phyloP scores from a whole-genome alignment of 1,284 basidiomycete species.

The Earliella scabrosa region DNA sequence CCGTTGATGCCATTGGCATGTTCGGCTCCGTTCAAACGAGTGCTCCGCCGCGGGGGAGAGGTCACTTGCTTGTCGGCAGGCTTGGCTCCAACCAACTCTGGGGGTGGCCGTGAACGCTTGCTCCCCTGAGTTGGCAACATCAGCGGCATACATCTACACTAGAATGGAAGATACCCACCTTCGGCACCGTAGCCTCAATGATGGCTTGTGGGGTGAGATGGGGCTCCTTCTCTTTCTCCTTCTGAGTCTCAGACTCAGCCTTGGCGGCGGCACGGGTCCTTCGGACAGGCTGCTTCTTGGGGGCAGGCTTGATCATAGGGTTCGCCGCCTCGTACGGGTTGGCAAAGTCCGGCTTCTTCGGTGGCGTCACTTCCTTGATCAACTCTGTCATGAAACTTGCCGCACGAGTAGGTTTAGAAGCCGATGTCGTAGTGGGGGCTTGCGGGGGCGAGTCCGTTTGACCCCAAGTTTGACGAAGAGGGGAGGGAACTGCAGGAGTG shows the following conservation, averaged over 20 bases:
- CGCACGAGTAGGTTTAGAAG: constrained; percentile 58
- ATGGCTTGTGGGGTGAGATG: constrained; percentile 61
- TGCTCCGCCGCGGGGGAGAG: constrained; percentile 27
- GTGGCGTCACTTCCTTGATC: constrained; percentile 67
- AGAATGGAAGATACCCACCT: constrained; percentile 44
- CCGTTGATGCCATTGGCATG: constrained; percentile 23
- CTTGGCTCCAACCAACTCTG: constrained; percentile 35
- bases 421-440: constrained; percentile 32
- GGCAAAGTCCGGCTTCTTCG: constrained; percentile 63
- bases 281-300: constrained; percentile 43
- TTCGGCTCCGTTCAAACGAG: constrained; percentile 29
- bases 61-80: constrained; percentile 19
- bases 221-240: constrained; percentile 31
- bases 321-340: constrained; percentile 75
- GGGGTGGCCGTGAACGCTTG: constrained; percentile 70
- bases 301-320: constrained; percentile 49
- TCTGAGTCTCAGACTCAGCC: constrained; percentile 35
- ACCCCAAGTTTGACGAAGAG: constrained; percentile 69
- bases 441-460: constrained; percentile 46
- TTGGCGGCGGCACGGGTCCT: constrained; percentile 31
- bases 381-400: constrained; percentile 68
- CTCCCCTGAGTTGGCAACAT: constrained; percentile 68
- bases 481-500: constrained; percentile 65
- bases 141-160: too few species aligned
- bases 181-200: constrained; percentile 74